Base-by-base conservation (phyloP, 805 yeast species). In the Candida insectorum region DNA sequence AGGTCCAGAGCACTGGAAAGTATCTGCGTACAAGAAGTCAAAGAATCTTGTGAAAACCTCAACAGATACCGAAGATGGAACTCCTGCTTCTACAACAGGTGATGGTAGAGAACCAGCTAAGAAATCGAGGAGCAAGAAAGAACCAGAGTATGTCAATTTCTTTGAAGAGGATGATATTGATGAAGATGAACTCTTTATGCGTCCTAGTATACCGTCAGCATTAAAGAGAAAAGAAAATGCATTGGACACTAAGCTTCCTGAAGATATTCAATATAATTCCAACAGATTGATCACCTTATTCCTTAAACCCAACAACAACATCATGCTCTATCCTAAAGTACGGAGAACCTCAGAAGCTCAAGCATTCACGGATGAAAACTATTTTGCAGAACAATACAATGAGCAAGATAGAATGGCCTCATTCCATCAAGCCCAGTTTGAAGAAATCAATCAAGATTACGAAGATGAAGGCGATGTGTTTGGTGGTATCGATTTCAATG, bases 1-100 rank as follows among this genome's bases (percentile, higher is more conserved):
- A 18, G 97, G 97, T 6, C 84, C 71, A 10, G 91, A 85, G 44
- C 94, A 86, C 58, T 91, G 97, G 97, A 84, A 83, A 57, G 82
- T 91, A 8, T 64, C 73, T 26, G 73, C 77, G 10, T 56, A 81
- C 30, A 81, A 77, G 47, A 68, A 69, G 43, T 44, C 62, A 17
- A 62, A 60, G 38, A 54, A 49, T 15, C 29, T 60, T 10, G 23
- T 7, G 4, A 21, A n/a, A n/a, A 28, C 43, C 26, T 16, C 31
- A 42, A 32, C 27, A 16, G 26, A 21, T 16, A 18, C 24, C 27
- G 11, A 28, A 4, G 18, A 24, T 9, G 39, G 29, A 3, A 30
- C 12, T 6, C 29, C 39, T 5, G 4, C 39, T 12, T 30, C 35
- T 18, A 36, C 26, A 9, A 31, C 33, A 14, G 24, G 15, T 6